Conservation (phyloP, 2,329 filamentous ascomycete species). For the Calonectria pauciramosa region DNA sequence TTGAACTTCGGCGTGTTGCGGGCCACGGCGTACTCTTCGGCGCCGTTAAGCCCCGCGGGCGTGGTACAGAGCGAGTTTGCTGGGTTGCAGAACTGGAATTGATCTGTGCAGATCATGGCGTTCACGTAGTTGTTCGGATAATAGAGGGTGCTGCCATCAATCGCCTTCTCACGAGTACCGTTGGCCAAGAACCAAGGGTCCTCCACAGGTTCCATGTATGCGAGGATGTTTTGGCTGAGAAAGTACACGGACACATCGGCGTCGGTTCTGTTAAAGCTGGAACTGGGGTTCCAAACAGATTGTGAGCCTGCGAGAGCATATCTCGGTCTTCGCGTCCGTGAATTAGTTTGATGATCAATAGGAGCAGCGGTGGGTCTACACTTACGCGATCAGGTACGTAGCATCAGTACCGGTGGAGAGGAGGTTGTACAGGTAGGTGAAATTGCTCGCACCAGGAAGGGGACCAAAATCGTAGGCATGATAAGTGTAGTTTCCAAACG, state of each 20-base stretch:
- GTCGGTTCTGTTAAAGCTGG: not conserved
- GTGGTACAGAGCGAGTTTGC: not conserved
- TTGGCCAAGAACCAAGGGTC: constrained; percentile 9
- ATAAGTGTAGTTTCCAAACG: not conserved
- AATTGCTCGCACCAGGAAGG: not conserved
- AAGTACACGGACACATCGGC: not conserved
- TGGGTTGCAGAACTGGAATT: not conserved
- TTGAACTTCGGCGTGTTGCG: not conserved
- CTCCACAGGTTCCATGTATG: not conserved
- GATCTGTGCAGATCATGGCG: not conserved
- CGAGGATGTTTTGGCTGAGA: constrained; percentile 3
- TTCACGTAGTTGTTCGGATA: not conserved
- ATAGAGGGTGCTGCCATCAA: not conserved
- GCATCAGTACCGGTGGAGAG: not conserved
- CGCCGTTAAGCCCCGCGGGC: not conserved
- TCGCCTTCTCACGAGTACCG: not conserved
- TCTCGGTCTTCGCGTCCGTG: not conserved
- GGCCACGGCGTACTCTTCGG: not conserved
- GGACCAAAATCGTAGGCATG: not conserved
- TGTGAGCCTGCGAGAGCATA: not conserved
- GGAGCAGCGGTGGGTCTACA: not conserved
- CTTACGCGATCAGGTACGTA: not conserved
- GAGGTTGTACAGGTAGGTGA: not conserved
- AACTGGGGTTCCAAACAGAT: not conserved
- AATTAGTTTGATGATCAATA: not conserved